These are phyloP conservation scores for Metschnikowia santaceciliae DNA, from an alignment of 805 yeast genomes.

Conservation along the genomic window DNA sequence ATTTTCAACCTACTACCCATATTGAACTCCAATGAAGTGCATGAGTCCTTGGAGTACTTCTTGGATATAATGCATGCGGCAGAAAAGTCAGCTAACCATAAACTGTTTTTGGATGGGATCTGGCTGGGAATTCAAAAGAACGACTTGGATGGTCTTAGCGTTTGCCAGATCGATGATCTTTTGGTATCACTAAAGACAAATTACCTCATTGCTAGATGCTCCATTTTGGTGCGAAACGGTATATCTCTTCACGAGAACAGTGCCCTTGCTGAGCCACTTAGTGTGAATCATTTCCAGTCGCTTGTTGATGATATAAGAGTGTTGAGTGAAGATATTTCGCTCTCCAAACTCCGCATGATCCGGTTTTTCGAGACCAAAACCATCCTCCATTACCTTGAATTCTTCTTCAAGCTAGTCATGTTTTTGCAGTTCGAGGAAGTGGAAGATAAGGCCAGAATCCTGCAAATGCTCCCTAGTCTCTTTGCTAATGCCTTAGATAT, in stretches of 20 bases:
- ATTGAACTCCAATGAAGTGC: conserved; percentile 20
- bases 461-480: conserved; percentile 16
- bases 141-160: conserved; percentile 7
- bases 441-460: conserved; percentile 13
- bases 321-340: conserved; percentile 23
- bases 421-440: conserved; percentile 35
- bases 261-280: conserved; percentile 9
- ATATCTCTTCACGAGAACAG: conserved; percentile 4
- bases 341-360: conserved; percentile 11
- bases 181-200: conserved; percentile 21
- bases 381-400: conserved; percentile 26
- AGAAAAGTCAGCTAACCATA: conserved; percentile 21
- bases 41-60: conserved; percentile 17
- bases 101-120: conserved; percentile 20
- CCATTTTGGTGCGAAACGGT: conserved; percentile 13
- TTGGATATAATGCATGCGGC: conserved; percentile 23
- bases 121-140: conserved; percentile 6
- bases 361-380: conserved; percentile 12
- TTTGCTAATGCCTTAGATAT: conserved; percentile 16
- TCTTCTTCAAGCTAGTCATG: conserved; percentile 27
- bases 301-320: conserved; percentile 23
- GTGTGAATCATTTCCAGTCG: conserved; percentile 19
- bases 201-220: conserved; percentile 28
- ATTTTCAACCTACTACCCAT: conserved; percentile 24
- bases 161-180: conserved; percentile 16